Evolutionary conservation across 495 filamentous ascomycete species (phyloP).

Genomic region (Corynascus novoguineensis): DNA sequence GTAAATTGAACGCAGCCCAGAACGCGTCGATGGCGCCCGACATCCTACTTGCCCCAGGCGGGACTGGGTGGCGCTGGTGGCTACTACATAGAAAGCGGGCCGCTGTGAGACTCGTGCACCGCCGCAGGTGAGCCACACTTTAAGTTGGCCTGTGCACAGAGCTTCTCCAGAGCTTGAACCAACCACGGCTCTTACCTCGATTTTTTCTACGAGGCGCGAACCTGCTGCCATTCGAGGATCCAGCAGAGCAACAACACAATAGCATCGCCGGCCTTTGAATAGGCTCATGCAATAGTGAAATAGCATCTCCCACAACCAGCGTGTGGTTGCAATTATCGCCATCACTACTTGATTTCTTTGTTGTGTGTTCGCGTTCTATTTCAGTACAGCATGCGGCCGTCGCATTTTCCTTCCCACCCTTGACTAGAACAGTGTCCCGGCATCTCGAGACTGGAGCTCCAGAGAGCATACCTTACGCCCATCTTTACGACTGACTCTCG

Average conservation of each 20-base stretch:
- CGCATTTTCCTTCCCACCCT: not conserved
- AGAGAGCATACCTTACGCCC: not conserved
- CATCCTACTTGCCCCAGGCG: not conserved
- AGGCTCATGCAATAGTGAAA: conserved; percentile 5
- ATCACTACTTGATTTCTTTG: conserved; percentile 1
- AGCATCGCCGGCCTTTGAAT: conserved; percentile 2
- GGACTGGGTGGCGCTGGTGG: no score
- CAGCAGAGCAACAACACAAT: not conserved
- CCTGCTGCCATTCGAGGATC: not conserved
- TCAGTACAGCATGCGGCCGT: conserved; percentile 9
- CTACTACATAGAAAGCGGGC: no score
- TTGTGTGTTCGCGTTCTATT: not conserved
- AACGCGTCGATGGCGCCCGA: conserved; percentile 16
- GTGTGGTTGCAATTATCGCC: not conserved
- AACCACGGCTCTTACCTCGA: not conserved
- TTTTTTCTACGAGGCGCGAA: conserved; percentile 1
- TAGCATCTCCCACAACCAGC: not conserved
- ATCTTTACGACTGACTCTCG: not conserved
- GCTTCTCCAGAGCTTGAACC: not conserved
- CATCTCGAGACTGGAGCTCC: not conserved
- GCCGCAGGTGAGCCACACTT: not conserved
- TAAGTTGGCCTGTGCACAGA: not conserved
- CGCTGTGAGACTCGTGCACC: no score
- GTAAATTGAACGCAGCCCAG: conserved; percentile 23
- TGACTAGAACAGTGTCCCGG: not conserved